Evolutionary conservation across 495 filamentous ascomycete genomes (phyloP).

Genomic region (Saxophila tyrrhenica): DNA sequence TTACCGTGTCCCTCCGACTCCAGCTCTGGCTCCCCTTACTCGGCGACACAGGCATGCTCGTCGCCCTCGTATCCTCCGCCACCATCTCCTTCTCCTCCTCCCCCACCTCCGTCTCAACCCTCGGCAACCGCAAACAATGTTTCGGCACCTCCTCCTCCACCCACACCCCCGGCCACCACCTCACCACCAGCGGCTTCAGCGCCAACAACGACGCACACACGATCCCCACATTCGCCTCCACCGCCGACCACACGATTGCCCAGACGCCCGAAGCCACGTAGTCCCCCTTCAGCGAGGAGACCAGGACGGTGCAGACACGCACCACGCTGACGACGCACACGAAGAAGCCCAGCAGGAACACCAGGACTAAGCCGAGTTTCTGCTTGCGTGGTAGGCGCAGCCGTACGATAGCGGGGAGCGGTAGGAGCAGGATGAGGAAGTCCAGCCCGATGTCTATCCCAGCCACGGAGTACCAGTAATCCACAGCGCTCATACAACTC

Average conservation of each 20-base stretch:
- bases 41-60: not conserved
- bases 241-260: constrained; percentile 26
- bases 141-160: constrained; percentile 8
- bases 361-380: constrained; percentile 39
- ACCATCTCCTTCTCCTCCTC: not conserved
- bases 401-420: constrained; percentile 21
- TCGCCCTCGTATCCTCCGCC: not conserved
- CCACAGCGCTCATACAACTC: constrained; percentile 16
- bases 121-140: constrained; percentile 10
- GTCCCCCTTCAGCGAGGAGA: constrained; percentile 1
- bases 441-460: constrained; percentile 23
- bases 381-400: constrained; percentile 27
- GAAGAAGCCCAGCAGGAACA: constrained; percentile 47
- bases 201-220: constrained; percentile 30
- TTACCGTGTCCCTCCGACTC: not conserved
- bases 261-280: constrained; percentile 16
- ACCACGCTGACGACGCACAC: constrained; percentile 17
- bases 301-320: constrained; percentile 6
- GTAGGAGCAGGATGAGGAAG: constrained; percentile 23
- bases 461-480: constrained; percentile 23
- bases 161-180: constrained; percentile 23
- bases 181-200: constrained; percentile 25
- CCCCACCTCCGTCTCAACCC: not conserved
- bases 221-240: constrained; percentile 31
- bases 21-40: not conserved